Conservation (phyloP, 2,329 filamentous ascomycete species). For the Pseudocercospora vitis region DNA sequence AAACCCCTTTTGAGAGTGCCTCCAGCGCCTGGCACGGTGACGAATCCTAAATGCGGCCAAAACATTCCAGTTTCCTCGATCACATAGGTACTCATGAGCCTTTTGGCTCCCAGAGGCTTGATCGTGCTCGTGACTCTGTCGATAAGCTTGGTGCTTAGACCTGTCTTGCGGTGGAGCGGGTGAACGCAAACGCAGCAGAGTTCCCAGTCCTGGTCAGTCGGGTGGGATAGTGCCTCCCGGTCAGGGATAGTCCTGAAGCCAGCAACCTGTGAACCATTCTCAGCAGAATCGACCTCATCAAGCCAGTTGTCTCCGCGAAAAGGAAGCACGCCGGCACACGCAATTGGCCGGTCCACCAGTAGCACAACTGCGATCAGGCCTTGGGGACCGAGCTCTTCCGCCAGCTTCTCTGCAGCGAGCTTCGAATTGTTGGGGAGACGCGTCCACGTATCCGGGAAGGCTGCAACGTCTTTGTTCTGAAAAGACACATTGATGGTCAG, state of each 20-base stretch:
- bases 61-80: conserved; percentile 28
- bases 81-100: conserved; percentile 25
- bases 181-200: conserved; percentile 33
- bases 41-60: conserved; percentile 30
- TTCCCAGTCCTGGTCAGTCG: conserved; percentile 25
- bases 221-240: background rate
- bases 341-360: conserved; percentile 21
- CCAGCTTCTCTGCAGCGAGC: conserved; percentile 21
- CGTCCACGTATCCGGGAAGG: conserved; percentile 29
- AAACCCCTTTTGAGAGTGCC: conserved; percentile 30
- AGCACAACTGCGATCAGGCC: conserved; percentile 24
- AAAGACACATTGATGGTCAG: conserved; percentile 25
- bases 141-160: conserved; percentile 23
- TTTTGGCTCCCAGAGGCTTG: conserved; percentile 20
- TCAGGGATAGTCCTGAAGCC: background rate
- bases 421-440: conserved; percentile 25
- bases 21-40: conserved; percentile 20
- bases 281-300: conserved; percentile 16
- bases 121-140: conserved; percentile 15
- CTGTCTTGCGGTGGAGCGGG: conserved; percentile 19
- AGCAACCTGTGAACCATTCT: background rate
- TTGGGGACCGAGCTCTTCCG: conserved; percentile 25
- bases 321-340: conserved; percentile 26
- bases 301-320: conserved; percentile 30
- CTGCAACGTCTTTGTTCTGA: conserved; percentile 23